Base-by-base conservation (phyloP, 768 basidiomycete genomes). In the Kwoniella sp. region DNA sequence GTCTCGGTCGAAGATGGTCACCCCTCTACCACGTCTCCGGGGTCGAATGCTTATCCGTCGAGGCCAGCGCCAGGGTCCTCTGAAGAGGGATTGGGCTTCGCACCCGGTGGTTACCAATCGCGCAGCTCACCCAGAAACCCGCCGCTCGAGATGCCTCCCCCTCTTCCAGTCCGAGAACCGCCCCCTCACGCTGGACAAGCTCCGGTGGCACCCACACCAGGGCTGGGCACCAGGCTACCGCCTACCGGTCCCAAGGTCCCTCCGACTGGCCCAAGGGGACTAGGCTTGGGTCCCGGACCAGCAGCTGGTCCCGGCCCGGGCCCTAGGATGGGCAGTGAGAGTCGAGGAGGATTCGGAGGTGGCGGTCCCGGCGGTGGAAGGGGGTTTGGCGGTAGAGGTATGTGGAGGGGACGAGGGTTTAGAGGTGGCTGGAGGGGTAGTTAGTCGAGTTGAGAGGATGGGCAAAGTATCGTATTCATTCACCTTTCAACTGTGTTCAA, bases 191-290 rank as follows among this genome's bases (percentile, higher is more conserved):
- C 48, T 42, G 38, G 12, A 28, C 20, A 37, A 32, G 26, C 43
- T 31, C 28, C 25, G 4, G 28, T 27, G n/a, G 29, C 52, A 19
- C 44, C 52, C 23, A 27, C 8, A 3, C 8, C 25, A 38, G 20
- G 17, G 2, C 17, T 32, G 22, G 25, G 14, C 4, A 28, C 26
- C 17, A 43, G 40, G 39, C 7, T 42, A 38, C 57, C 57, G 14
- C 57, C 61, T 2, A 56, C 61, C 3, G 61, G 57, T 36, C 61
- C 57, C 9, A 59, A 59, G 40, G 57, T 63, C 12, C 61, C 61
- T 29, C 61, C 61, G 11, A 63, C 53, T 1, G 61, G 61, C 20
- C 61, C 61, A 0, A 51, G 58, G 25, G 44, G 52, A 12, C 14
- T 45, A 11, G 52, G 33, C 38, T 19, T 31, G n/a, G n/a, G n/a